These are phyloP conservation scores for Hypoxylon cercidicola DNA, from an alignment of 495 filamentous ascomycete species.

Conservation along the genomic window DNA sequence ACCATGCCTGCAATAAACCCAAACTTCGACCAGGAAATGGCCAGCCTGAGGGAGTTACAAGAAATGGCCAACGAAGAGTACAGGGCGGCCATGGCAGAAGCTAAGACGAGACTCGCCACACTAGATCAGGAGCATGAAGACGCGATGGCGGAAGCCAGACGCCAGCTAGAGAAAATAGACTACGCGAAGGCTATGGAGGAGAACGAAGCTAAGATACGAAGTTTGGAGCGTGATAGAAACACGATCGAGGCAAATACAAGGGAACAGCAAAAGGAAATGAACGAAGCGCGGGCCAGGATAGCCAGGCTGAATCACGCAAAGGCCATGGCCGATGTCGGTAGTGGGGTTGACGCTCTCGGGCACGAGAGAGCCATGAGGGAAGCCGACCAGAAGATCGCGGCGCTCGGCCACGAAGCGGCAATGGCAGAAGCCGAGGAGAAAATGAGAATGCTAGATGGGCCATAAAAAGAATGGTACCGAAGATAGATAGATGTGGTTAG, in stretches of 20 bases:
- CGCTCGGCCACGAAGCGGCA: background rate
- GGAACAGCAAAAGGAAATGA: background rate
- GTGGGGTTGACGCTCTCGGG: background rate
- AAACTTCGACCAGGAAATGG: background rate
- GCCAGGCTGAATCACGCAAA: background rate
- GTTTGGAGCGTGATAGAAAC: background rate
- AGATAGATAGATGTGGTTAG: too few relatives aligned
- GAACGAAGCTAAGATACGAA: background rate
- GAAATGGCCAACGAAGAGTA: slow-evolving; percentile 9
- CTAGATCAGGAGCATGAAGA: slow-evolving; percentile 1
- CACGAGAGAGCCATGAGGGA: slow-evolving; percentile 5
- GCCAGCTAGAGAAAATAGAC: background rate
- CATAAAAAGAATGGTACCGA: background rate
- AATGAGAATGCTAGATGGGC: background rate
- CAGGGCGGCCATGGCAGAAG: background rate
- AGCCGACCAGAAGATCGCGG: slow-evolving; percentile 3
- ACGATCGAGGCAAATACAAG: background rate
- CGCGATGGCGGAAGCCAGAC: slow-evolving; percentile 1
- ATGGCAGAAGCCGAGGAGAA: slow-evolving; percentile 1
- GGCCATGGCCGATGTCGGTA: background rate
- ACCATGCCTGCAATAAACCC: background rate
- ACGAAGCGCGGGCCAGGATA: background rate
- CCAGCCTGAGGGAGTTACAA: background rate
- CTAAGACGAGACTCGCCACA: slow-evolving; percentile 1
- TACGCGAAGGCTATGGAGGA: slow-evolving; percentile 1